These are phyloP conservation scores for Lichtheimia hyalospora DNA, from an alignment of 371 early-diverging fungal genomes.

Conservation along the genomic window DNA sequence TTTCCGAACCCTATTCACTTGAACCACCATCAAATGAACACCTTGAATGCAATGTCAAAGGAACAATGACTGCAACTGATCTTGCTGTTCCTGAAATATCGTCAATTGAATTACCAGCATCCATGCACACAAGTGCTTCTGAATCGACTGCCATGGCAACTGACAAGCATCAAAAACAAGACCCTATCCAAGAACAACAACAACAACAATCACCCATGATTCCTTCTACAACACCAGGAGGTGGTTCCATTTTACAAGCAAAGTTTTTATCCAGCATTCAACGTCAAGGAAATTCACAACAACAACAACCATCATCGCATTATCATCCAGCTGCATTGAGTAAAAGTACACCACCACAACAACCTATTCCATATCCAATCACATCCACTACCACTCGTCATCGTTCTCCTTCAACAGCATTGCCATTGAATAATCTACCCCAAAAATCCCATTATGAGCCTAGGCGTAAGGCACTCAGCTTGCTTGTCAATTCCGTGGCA, in stretches of 20 bases:
- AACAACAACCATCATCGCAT: conserved; percentile 2
- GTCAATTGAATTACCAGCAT: conserved; percentile 14
- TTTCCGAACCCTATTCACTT: background rate
- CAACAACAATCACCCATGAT: background rate
- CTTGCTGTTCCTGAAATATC: conserved; percentile 15
- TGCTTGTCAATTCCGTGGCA: conserved; percentile 52
- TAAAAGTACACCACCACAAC: conserved; percentile 19
- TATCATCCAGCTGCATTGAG: conserved; percentile 8
- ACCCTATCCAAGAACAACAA: no score
- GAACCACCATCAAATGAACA: background rate
- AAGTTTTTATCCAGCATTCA: conserved; percentile 48
- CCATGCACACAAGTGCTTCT: conserved; percentile 14
- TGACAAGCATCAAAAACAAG: no score
- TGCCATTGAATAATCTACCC: conserved; percentile 1
- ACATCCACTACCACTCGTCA: background rate
- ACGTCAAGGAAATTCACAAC: conserved; percentile 8
- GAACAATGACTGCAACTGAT: conserved; percentile 17
- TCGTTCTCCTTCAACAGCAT: conserved; percentile 8
- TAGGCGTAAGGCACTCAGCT: conserved; percentile 54
- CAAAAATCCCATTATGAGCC: conserved; percentile 3
- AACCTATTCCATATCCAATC: background rate
- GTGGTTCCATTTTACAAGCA: conserved; percentile 41
- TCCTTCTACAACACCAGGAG: background rate
- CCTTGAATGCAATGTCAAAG: conserved; percentile 11
- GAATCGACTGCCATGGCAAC: conserved; percentile 8